phyloP scores from a whole-genome alignment of 176 grass and related monocot species.

The Triticum timopheevii region DNA sequence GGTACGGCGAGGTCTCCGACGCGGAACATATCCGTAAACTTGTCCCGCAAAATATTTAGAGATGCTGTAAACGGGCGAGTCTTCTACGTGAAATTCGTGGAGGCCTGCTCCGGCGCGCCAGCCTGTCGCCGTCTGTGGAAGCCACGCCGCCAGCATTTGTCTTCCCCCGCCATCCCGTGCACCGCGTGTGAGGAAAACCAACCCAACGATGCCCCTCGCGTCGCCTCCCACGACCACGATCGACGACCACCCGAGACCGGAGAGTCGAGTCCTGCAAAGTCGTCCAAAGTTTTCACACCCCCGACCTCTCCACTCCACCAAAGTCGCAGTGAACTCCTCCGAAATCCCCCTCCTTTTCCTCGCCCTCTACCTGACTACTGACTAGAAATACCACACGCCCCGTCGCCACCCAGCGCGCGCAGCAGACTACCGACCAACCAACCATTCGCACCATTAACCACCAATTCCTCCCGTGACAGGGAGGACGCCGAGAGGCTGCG shows the following conservation, averaged over 20 bases:
- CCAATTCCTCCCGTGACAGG: neutral
- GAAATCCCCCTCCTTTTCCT: neutral
- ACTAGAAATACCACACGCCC: constrained; percentile 13
- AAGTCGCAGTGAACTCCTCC: neutral
- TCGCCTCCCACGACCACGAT: neutral
- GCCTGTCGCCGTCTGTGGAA: too few species aligned
- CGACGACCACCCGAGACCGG: neutral
- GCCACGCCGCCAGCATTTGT: neutral
- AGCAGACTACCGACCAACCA: neutral
- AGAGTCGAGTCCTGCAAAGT: neutral
- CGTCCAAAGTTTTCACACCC: neutral
- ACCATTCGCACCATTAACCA: neutral
- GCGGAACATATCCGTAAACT: too few species aligned
- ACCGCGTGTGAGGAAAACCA: neutral
- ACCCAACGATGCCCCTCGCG: too few species aligned
- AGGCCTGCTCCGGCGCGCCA: neutral
- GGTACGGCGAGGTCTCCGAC: too few species aligned
- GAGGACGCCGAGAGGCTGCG: too few species aligned
- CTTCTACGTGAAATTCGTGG: neutral
- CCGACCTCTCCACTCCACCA: neutral
- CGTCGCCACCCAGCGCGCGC: neutral
- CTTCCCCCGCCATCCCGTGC: neutral
- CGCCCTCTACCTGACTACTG: neutral
- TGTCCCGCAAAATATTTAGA: too few species aligned
- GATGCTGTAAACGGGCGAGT: too few species aligned